Conservation (phyloP, 1,139 yeast genomes). For the Yamadazyma sp. region DNA sequence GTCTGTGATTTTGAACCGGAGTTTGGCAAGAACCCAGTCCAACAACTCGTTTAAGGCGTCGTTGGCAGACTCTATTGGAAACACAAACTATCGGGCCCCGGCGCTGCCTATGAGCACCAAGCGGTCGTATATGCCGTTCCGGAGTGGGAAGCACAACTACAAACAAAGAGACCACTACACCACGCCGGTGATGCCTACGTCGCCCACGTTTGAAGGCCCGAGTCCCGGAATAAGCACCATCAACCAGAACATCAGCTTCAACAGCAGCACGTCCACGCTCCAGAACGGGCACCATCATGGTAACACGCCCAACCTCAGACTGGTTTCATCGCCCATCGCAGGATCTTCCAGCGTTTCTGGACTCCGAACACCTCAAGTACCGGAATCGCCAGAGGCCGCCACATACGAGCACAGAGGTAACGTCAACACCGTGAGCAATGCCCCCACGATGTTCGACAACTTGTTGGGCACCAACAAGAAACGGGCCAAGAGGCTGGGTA, state of each 20-base stretch:
- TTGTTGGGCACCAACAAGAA: constrained; percentile 26
- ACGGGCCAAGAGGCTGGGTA: constrained; percentile 22
- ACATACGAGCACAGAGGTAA: neutral
- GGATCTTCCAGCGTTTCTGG: neutral
- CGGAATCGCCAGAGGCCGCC: neutral
- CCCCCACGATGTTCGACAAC: constrained; percentile 26
- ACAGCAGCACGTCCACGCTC: neutral
- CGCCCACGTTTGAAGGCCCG: constrained; percentile 23
- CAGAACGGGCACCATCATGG: neutral
- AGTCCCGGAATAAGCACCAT: constrained; percentile 1
- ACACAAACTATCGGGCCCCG: constrained; percentile 17
- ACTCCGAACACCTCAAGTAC: neutral
- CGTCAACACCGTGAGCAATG: constrained; percentile 1
- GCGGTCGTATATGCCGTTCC: constrained; percentile 47
- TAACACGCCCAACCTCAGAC: neutral
- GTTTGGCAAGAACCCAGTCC: constrained; percentile 74
- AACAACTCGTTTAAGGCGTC: constrained; percentile 75
- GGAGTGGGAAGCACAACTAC: constrained; percentile 28
- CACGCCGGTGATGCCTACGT: constrained; percentile 24
- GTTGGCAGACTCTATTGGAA: constrained; percentile 60
- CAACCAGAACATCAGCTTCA: neutral
- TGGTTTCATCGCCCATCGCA: neutral
- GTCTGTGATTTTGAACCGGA: constrained; percentile 68
- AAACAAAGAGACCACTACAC: constrained; percentile 21
- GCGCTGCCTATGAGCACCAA: constrained; percentile 21